Evolutionary conservation across 2,329 filamentous ascomycete genomes (phyloP).

Genomic region (Aphanoascus verrucosus): DNA sequence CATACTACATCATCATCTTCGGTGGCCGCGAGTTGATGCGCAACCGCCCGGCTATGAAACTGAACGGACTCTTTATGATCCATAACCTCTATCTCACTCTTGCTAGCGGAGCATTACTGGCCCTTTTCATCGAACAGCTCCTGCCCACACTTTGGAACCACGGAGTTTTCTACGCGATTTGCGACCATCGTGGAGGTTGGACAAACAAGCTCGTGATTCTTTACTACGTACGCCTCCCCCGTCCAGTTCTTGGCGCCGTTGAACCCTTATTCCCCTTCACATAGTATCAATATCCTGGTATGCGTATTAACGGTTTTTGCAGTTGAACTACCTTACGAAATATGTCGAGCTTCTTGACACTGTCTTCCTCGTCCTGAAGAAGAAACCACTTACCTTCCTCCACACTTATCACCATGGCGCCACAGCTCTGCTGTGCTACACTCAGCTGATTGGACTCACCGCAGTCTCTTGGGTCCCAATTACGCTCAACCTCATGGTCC

Average conservation of each 20-base stretch:
- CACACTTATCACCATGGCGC: slow-evolving; percentile 95
- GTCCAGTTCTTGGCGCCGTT: background rate
- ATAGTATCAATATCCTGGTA: background rate
- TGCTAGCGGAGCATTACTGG: slow-evolving; percentile 64
- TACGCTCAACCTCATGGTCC: slow-evolving; percentile 73
- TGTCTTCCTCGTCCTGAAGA: slow-evolving; percentile 88
- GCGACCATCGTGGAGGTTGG: slow-evolving; percentile 62
- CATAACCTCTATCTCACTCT: slow-evolving; percentile 84
- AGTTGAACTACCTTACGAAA: slow-evolving; percentile 93
- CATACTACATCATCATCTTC: slow-evolving; percentile 83
- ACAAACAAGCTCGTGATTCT: slow-evolving; percentile 76
- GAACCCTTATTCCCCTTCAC: background rate
- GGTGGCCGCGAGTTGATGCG: slow-evolving; percentile 81
- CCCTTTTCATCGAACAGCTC: slow-evolving; percentile 74
- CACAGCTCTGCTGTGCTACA: slow-evolving; percentile 87
- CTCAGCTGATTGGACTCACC: slow-evolving; percentile 75
- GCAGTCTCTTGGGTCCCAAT: slow-evolving; percentile 87
- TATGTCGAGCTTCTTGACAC: slow-evolving; percentile 87
- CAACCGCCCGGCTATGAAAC: slow-evolving; percentile 65
- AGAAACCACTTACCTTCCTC: slow-evolving; percentile 93
- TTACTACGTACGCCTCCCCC: slow-evolving; percentile 63
- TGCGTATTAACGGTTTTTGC: slow-evolving; percentile 31
- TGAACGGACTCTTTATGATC: slow-evolving; percentile 73
- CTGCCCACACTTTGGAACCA: slow-evolving; percentile 66
- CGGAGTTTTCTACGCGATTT: slow-evolving; percentile 77